phyloP scores from a whole-genome alignment of 2,329 filamentous ascomycete genomes.

The Diaporthe australafricana region DNA sequence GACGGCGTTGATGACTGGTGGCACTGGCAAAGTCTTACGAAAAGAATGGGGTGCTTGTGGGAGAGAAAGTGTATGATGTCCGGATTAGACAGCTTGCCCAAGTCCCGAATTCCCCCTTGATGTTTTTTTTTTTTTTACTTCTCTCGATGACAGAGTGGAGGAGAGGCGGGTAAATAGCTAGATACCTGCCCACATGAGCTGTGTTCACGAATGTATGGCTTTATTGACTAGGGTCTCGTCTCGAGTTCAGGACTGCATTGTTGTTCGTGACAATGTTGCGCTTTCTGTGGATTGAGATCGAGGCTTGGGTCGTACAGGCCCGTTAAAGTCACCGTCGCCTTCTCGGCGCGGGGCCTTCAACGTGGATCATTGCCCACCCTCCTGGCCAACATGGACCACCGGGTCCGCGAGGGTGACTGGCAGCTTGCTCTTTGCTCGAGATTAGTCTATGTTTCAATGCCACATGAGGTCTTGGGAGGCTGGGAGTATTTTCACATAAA shows the following conservation, averaged over 20 bases:
- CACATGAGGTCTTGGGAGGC: too few relatives aligned
- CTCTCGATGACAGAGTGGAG: not conserved
- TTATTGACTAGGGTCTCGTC: not conserved
- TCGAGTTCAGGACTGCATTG: not conserved
- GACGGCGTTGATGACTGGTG: slow-evolving; percentile 8
- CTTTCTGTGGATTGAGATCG: too few relatives aligned
- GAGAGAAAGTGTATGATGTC: not conserved
- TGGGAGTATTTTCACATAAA: too few relatives aligned
- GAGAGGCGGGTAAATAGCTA: not conserved
- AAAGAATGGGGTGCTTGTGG: not conserved
- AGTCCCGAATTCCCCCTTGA: slow-evolving; percentile 5
- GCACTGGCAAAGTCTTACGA: slow-evolving; percentile 9
- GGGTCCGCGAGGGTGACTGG: too few relatives aligned
- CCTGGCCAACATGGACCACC: too few relatives aligned
- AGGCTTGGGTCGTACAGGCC: too few relatives aligned
- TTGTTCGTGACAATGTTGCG: not conserved
- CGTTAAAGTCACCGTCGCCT: too few relatives aligned
- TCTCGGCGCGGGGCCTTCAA: too few relatives aligned
- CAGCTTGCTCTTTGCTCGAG: too few relatives aligned
- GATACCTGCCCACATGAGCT: not conserved
- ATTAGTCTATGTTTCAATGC: too few relatives aligned
- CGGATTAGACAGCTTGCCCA: not conserved
- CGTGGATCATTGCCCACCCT: too few relatives aligned
- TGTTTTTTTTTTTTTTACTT: not conserved
- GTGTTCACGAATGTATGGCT: not conserved